These are phyloP conservation scores for Paracoccidioides lutzii DNA, from an alignment of 2,329 filamentous ascomycete species.

Conservation along the genomic window DNA sequence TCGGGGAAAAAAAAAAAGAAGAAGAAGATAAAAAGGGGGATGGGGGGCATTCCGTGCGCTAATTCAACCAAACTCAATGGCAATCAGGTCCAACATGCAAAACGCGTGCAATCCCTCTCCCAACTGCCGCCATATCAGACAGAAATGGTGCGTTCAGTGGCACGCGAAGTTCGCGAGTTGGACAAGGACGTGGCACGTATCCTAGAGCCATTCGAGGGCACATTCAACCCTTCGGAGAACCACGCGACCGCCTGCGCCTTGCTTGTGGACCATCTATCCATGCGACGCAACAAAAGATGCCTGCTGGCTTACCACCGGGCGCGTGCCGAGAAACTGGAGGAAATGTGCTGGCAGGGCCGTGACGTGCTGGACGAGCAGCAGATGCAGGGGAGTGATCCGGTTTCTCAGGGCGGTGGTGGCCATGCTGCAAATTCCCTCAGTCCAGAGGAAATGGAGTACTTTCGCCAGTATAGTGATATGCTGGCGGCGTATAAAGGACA, in stretches of 20 bases:
- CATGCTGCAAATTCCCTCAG: constrained; percentile 60
- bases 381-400: constrained; percentile 2
- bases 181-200: constrained; percentile 72
- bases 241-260: constrained; percentile 77
- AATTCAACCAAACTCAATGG: not conserved
- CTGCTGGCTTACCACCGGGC: constrained; percentile 87
- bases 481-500: constrained; percentile 94
- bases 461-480: constrained; percentile 79
- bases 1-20: not conserved
- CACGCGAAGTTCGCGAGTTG: constrained; percentile 84
- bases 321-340: constrained; percentile 79
- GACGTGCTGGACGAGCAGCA: constrained; percentile 58
- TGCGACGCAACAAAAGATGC: constrained; percentile 92
- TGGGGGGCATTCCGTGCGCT: not conserved
- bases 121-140: constrained; percentile 86
- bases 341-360: constrained; percentile 80
- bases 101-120: constrained; percentile 75
- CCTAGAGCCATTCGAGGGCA: constrained; percentile 68
- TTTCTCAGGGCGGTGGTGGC: constrained; percentile 19
- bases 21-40: no score
- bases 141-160: constrained; percentile 74
- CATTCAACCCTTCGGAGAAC: constrained; percentile 72
- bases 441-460: constrained; percentile 93
- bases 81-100: constrained; percentile 77
- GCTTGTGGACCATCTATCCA: constrained; percentile 84